Percentiles rank a stretch among this genome's conserved stretches.
These are phyloP conservation scores for Flueggea neowawraea DNA, from an alignment of 441 rosid species.

Conservation along the genomic window DNA sequence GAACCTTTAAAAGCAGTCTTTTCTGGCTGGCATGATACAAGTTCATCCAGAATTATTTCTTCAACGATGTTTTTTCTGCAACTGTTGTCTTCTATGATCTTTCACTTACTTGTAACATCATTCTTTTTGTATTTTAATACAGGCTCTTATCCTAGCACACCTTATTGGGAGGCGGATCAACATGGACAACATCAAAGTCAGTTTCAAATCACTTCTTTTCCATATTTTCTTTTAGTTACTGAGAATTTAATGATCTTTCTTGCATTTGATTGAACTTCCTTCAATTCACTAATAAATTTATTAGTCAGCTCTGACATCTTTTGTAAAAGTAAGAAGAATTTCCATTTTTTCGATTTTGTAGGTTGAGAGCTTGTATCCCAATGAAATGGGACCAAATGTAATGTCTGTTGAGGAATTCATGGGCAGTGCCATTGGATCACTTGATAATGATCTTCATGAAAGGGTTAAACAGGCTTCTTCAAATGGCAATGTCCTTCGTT, in stretches of 20 bases:
- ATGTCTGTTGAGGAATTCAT: constrained; percentile 82
- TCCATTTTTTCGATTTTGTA: constrained; percentile 10
- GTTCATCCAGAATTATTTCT: no score
- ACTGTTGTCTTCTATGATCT: no score
- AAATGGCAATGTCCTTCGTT: constrained; percentile 81
- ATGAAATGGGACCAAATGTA: constrained; percentile 63
- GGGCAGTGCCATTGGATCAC: constrained; percentile 44
- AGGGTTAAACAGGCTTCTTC: constrained; percentile 72
- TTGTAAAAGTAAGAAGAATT: background rate
- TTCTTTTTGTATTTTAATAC: constrained; percentile 16
- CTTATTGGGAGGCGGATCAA: constrained; percentile 68
- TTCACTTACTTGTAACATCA: background rate
- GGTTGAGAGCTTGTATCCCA: constrained; percentile 90
- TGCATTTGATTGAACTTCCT: no score
- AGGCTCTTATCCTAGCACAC: constrained; percentile 94
- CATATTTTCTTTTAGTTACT: background rate
- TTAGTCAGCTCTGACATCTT: no score
- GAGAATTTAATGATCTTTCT: background rate
- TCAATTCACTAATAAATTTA: no score
- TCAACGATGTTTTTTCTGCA: no score
- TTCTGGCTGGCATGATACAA: no score
- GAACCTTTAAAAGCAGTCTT: no score
- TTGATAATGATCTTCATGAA: constrained; percentile 59
- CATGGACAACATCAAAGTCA: constrained; percentile 77
- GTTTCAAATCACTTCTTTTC: constrained; percentile 10